Base-by-base conservation (phyloP, 352 stramenopile genomes). In the Pythium periplocum region DNA sequence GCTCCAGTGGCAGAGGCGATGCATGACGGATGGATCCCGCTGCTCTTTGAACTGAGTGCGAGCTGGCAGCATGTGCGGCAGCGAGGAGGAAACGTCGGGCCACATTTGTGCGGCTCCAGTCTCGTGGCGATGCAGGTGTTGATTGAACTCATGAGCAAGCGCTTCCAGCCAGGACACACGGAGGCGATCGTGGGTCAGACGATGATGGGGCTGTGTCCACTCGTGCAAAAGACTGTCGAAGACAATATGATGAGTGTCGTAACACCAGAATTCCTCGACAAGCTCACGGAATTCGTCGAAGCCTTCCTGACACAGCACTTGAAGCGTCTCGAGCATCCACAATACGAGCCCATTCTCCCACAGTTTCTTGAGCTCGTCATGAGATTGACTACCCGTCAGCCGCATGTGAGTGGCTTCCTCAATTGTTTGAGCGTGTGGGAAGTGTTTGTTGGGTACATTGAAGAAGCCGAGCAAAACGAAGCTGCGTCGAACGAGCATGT, bases 371-470 rank as follows among this genome's bases (percentile, higher is more conserved):
- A 86, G 49, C 55, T 77, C 1, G 77, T 90, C 33, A 68, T 88
- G 42, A 53, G 56, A 26, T 71, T 91, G 6, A 93, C 80, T 4
- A 71, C 71, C 17, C 77, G 83, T 30, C 83, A 93, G 67, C 78
- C 78, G 3, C 78, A 91, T 45, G 68, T 87, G 2, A 75, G 75
- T 35, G 83, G 80, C 1, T 87, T 91, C 43, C 52, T 91, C 44
- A 89, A 91, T 56, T 93, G 83, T 45, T 52, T 93, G 37, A 80
- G 68, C 31, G 73, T 91, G 5, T 93, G 83, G 83, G 80, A 93
- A 32, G 78, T 93, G 4, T 87, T 93, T 48, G 80, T 93, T 11
- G 71, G 73, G 12, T 89, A 91, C 48, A 76, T 93, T 49, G 83
- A 93, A 60, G 80, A 91, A 52, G 66, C 78, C 1, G 77, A 91